Conservation (phyloP, 1,284 basidiomycete genomes). For the Boletellus deceptivus region DNA sequence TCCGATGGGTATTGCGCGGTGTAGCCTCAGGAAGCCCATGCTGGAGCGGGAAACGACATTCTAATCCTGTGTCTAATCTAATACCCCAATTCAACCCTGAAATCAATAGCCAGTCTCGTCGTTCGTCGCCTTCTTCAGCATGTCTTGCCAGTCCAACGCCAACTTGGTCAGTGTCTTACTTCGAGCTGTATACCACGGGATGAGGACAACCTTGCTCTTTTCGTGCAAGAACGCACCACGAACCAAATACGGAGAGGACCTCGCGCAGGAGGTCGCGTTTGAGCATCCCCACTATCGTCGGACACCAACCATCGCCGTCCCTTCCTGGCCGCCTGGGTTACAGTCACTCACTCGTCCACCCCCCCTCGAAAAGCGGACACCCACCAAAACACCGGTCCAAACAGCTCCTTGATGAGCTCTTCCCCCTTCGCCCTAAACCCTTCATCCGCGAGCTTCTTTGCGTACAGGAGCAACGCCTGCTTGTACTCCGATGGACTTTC, state of each 20-base stretch:
- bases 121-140: slow-evolving; percentile 57
- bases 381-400: slow-evolving; percentile 84
- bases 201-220: slow-evolving; percentile 3
- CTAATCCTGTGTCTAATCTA: background rate
- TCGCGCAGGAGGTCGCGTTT: slow-evolving; percentile 83
- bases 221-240: slow-evolving; percentile 19
- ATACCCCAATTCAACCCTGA: too few relatives aligned
- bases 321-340: slow-evolving; percentile 61
- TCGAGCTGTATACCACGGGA: slow-evolving; percentile 43
- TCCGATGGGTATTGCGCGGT: background rate
- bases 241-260: slow-evolving; percentile 75
- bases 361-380: slow-evolving; percentile 26
- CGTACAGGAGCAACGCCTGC: slow-evolving; percentile 71
- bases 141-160: slow-evolving; percentile 77
- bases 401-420: slow-evolving; percentile 83
- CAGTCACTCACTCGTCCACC: slow-evolving; percentile 3
- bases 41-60: too few relatives aligned
- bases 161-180: slow-evolving; percentile 72
- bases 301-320: slow-evolving; percentile 60
- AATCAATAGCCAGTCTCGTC: slow-evolving; percentile 38
- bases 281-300: slow-evolving; percentile 62
- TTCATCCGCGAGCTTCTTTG: slow-evolving; percentile 82
- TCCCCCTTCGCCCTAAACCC: slow-evolving; percentile 83
- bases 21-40: too few relatives aligned
- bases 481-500: slow-evolving; percentile 85